Conservation (phyloP, 108 stramenopile species). For the Tribonema minus region DNA sequence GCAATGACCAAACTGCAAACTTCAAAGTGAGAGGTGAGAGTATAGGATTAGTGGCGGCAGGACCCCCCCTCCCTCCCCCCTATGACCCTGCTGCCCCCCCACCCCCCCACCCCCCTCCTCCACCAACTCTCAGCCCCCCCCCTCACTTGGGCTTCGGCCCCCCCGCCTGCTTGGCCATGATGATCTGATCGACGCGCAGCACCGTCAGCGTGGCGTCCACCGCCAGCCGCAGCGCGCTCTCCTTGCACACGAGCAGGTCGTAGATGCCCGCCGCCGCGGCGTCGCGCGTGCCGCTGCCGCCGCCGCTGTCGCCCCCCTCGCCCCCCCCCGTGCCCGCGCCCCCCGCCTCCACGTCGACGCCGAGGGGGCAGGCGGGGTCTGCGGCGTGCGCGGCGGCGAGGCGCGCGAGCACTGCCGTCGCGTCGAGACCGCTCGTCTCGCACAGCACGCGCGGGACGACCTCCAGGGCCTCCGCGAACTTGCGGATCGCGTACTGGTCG, state of each 20-base stretch:
- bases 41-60: too few species aligned
- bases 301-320: conserved; percentile 57
- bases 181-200: conserved; percentile 91
- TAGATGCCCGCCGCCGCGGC: conserved; percentile 61
- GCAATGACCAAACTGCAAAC: too few species aligned
- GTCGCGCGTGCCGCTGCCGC: too few species aligned
- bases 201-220: conserved; percentile 93
- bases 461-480: conserved; percentile 94
- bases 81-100: too few species aligned
- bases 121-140: too few species aligned
- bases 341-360: conserved; percentile 48
- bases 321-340: conserved; percentile 71
- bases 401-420: conserved; percentile 68
- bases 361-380: neutral
- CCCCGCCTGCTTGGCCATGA: conserved; percentile 95
- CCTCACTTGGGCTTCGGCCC: conserved; percentile 76
- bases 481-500: conserved; percentile 95
- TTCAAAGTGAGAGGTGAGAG: too few species aligned
- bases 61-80: too few species aligned
- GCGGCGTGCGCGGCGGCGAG: conserved; percentile 71
- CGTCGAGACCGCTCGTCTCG: conserved; percentile 91
- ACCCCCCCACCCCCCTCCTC: too few species aligned
- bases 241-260: conserved; percentile 78
- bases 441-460: conserved; percentile 88
- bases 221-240: conserved; percentile 80